Percentiles rank a stretch among this genome's conserved stretches.
Conservation (phyloP, 495 filamentous ascomycete genomes). For the Tuber calosporum region DNA sequence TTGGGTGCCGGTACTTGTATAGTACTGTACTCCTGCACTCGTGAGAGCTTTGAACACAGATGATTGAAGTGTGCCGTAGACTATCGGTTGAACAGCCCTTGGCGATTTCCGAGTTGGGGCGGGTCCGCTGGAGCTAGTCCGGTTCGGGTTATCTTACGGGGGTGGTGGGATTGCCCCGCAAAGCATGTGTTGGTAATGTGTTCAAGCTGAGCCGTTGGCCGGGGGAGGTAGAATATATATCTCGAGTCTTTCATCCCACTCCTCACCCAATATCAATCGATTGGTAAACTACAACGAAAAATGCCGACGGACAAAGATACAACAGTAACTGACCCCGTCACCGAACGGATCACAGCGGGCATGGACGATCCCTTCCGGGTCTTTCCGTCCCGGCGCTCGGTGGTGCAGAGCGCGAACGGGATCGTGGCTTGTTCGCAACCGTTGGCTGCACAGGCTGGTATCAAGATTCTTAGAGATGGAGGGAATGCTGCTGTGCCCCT, state of each 20-base stretch:
- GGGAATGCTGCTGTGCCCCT: conserved; percentile 72
- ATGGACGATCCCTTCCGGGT: conserved; percentile 37
- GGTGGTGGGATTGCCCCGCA: background rate
- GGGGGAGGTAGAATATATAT: background rate
- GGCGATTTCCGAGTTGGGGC: background rate
- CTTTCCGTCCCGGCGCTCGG: conserved; percentile 79
- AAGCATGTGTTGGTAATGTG: background rate
- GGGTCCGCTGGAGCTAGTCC: background rate
- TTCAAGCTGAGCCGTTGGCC: background rate
- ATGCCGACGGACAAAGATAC: background rate
- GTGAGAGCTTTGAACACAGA: no score
- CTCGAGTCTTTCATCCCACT: background rate
- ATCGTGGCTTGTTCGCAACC: conserved; percentile 91
- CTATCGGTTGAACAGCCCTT: background rate
- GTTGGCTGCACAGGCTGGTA: conserved; percentile 78
- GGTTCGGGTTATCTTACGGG: no score
- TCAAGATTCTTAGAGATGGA: conserved; percentile 72
- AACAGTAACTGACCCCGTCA: background rate
- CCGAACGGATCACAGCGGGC: background rate
- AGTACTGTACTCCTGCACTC: no score
- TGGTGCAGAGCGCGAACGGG: conserved; percentile 86
- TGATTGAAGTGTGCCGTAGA: no score
- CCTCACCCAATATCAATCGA: background rate
- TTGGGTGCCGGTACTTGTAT: background rate
- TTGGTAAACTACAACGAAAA: background rate